Conservation (phyloP, 1,284 basidiomycete species). For the Apiotrichum akiyoshidainum region DNA sequence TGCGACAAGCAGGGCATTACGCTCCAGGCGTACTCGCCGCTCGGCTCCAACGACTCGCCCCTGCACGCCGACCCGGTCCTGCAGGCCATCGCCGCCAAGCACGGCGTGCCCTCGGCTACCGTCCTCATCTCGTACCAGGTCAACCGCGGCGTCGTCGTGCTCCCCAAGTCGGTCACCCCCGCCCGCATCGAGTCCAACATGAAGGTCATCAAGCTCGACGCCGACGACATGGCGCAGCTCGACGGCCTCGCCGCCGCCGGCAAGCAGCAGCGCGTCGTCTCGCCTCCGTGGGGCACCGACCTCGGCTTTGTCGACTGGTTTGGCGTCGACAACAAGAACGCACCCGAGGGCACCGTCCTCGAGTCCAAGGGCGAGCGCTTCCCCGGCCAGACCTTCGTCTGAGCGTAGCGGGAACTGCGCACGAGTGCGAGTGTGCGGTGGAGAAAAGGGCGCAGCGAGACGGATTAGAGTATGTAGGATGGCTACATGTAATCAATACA, state of each 20-base stretch:
- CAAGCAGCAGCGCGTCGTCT: constrained; percentile 58
- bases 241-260: constrained; percentile 66
- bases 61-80: constrained; percentile 68
- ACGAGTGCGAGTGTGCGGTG: no score
- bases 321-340: constrained; percentile 44
- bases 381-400: constrained; percentile 4
- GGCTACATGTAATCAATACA: no score
- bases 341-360: constrained; percentile 40
- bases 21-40: constrained; percentile 77
- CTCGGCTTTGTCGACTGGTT: constrained; percentile 47
- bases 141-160: constrained; percentile 58
- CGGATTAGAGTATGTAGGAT: no score
- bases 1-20: constrained; percentile 67
- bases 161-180: constrained; percentile 74
- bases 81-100: constrained; percentile 62
- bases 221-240: constrained; percentile 62
- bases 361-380: constrained; percentile 22
- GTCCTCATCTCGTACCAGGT: constrained; percentile 44
- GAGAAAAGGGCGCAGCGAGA: no score
- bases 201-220: constrained; percentile 53
- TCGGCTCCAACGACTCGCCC: constrained; percentile 67
- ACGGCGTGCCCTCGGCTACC: constrained; percentile 61
- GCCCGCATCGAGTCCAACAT: constrained; percentile 54
- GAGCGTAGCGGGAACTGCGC: neutral
- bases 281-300: constrained; percentile 47